Evolutionary conservation across 2,329 filamentous ascomycete genomes (phyloP).

Genomic region (Stagonosporopsis vannaccii): DNA sequence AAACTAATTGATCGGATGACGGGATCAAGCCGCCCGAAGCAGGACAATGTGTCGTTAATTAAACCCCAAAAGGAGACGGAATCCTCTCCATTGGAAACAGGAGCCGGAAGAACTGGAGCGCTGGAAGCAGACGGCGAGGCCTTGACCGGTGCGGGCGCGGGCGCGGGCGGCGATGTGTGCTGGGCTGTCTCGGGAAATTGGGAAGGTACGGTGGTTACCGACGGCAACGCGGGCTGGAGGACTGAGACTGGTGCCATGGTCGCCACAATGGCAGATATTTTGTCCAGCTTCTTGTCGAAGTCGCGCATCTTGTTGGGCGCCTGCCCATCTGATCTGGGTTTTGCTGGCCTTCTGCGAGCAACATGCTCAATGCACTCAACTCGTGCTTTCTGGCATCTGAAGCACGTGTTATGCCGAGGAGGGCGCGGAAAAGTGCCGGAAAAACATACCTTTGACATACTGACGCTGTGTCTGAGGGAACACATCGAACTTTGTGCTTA

Average conservation of each 20-base stretch:
- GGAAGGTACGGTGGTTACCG: slow-evolving; percentile 36
- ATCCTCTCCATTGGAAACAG: slow-evolving; percentile 34
- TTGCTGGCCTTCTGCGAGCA: slow-evolving; percentile 46
- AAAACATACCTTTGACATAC: slow-evolving; percentile 46
- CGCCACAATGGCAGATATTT: slow-evolving; percentile 42
- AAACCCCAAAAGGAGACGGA: slow-evolving; percentile 44
- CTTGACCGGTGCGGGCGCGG: slow-evolving; percentile 22
- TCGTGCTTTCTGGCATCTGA: slow-evolving; percentile 47
- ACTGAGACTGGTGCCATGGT: slow-evolving; percentile 34
- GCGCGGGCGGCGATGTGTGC: slow-evolving; percentile 25
- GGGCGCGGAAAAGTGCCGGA: slow-evolving; percentile 18
- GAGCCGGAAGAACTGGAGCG: slow-evolving; percentile 33
- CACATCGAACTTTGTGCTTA: slow-evolving; percentile 48
- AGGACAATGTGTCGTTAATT: slow-evolving; percentile 42
- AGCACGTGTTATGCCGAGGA: slow-evolving; percentile 43
- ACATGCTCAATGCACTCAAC: slow-evolving; percentile 49
- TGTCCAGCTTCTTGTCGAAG: slow-evolving; percentile 46
- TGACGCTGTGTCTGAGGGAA: slow-evolving; percentile 41
- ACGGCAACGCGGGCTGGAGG: slow-evolving; percentile 26
- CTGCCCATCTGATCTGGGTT: slow-evolving; percentile 33
- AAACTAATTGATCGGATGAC: slow-evolving; percentile 45
- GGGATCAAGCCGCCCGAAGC: slow-evolving; percentile 42
- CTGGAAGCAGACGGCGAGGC: slow-evolving; percentile 25
- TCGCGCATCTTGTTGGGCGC: slow-evolving; percentile 41
- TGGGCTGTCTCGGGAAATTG: slow-evolving; percentile 29